phyloP scores from a whole-genome alignment of 306 rosid species.

The Luffa acutangula region DNA sequence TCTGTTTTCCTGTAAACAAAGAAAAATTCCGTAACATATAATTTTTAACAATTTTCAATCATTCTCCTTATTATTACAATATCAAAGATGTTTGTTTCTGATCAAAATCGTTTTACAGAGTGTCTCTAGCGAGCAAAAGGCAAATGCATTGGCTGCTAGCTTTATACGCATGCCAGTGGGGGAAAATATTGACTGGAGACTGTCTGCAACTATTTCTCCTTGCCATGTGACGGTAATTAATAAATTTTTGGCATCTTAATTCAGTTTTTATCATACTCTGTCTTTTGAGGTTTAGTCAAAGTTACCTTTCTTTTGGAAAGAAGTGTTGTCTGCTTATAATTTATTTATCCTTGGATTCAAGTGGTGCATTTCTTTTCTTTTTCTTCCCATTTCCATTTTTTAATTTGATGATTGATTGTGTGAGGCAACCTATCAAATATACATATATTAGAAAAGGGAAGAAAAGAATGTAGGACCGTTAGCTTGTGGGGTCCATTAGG shows the following conservation, averaged over 20 bases:
- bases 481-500: no score
- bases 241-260: constrained; percentile 3
- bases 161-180: constrained; percentile 81
- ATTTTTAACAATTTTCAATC: neutral
- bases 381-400: neutral
- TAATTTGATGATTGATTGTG: no score
- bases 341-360: neutral
- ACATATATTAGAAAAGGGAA: no score
- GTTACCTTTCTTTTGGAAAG: neutral
- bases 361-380: neutral
- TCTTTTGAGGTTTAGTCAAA: neutral
- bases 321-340: neutral
- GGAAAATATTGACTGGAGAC: constrained; percentile 90
- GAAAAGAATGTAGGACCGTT: no score
- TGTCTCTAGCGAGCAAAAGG: constrained; percentile 77
- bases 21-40: neutral
- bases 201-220: constrained; percentile 90
- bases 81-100: neutral
- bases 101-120: constrained; percentile 44
- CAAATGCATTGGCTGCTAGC: constrained; percentile 80
- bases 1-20: neutral
- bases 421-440: no score
- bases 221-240: constrained; percentile 83
- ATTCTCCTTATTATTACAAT: neutral
- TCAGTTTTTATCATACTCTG: neutral